phyloP scores from a whole-genome alignment of 495 filamentous ascomycete species.

The Xylaria sp. region DNA sequence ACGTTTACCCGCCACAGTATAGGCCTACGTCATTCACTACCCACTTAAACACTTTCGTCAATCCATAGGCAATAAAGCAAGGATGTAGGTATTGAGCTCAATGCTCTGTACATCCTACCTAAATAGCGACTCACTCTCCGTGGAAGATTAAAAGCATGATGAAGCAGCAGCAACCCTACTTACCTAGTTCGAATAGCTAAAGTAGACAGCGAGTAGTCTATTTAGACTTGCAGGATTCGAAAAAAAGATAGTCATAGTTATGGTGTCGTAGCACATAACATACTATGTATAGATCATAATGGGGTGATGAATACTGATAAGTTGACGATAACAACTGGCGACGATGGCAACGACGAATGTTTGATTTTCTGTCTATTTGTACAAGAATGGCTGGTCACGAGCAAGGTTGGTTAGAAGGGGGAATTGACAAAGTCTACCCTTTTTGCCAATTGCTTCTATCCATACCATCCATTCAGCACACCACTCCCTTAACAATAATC shows the following conservation, averaged over 20 bases:
- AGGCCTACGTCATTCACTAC: too few relatives aligned
- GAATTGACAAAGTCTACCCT: neutral
- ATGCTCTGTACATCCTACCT: too few relatives aligned
- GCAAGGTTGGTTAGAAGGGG: neutral
- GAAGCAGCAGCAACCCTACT: neutral
- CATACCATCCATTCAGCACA: neutral
- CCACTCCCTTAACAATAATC: neutral
- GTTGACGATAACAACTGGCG: neutral
- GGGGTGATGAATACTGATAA: neutral
- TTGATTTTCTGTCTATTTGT: slow-evolving; percentile 15
- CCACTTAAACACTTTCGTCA: too few relatives aligned
- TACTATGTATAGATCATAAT: neutral
- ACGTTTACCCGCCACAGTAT: too few relatives aligned
- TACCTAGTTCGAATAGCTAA: neutral
- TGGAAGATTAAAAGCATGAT: neutral
- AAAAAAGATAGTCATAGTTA: neutral
- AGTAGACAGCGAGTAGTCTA: neutral
- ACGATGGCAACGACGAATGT: neutral
- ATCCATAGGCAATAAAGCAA: too few relatives aligned
- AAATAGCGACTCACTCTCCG: neutral
- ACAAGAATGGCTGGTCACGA: neutral
- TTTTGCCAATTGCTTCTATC: slow-evolving; percentile 12
- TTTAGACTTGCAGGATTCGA: neutral
- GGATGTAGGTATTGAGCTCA: too few relatives aligned
- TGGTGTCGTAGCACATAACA: neutral